phyloP scores from a whole-genome alignment of 2,329 filamentous ascomycete species.

The Ceratocystis papillata region DNA sequence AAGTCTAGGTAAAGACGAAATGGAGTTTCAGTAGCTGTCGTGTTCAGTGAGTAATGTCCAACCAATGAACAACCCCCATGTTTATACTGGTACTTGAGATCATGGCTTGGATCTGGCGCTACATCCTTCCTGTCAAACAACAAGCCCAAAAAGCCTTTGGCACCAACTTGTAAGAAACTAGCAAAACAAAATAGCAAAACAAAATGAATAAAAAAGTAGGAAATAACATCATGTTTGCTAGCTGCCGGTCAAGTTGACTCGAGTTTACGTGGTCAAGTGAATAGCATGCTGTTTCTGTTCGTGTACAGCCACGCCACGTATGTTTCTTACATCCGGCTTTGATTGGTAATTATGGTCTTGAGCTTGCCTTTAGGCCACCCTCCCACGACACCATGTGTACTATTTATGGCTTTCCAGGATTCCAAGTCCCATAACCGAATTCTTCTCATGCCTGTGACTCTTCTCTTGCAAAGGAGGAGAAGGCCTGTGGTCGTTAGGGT shows the following conservation, averaged over 20 bases:
- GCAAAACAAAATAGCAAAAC: background rate
- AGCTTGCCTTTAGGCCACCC: background rate
- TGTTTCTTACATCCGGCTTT: background rate
- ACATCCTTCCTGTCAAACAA: slow-evolving; percentile 7
- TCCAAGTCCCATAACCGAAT: background rate
- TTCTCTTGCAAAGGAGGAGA: background rate
- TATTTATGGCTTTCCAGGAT: background rate
- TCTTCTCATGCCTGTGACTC: background rate
- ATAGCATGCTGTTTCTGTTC: background rate
- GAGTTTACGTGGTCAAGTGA: background rate
- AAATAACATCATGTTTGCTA: background rate
- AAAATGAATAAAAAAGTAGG: background rate
- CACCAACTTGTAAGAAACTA: background rate
- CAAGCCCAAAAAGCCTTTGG: background rate
- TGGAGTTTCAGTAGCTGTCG: background rate
- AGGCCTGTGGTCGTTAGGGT: background rate
- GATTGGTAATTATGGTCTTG: background rate
- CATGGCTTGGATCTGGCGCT: background rate
- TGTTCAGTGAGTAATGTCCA: background rate
- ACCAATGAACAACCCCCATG: background rate
- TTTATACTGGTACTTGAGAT: no score
- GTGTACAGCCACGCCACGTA: slow-evolving; percentile 9
- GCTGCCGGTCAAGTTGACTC: background rate
- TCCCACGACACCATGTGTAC: background rate
- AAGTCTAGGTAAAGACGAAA: background rate